A percentile compares a stretch with the other conserved stretches of the same genome.
Evolutionary conservation across 1,139 yeast species (phyloP).

Genomic region (Sugiyamaella xylanicola): DNA sequence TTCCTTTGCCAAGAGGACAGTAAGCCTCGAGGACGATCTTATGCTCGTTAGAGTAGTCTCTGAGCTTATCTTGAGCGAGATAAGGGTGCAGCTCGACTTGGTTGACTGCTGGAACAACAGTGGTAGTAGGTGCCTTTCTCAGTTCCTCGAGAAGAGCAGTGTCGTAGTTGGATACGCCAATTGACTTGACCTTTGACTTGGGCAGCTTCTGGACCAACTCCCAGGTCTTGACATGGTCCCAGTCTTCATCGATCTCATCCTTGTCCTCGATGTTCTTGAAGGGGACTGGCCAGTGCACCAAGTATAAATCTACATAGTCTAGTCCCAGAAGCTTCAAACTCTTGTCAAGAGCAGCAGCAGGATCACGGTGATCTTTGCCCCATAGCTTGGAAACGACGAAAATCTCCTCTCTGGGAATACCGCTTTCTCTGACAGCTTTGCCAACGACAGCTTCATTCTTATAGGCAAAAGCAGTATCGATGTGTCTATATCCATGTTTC

Average conservation of each 20-base stretch:
- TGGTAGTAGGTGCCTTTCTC: slow-evolving; percentile 53
- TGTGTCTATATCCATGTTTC: slow-evolving; percentile 53
- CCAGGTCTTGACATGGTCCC: slow-evolving; percentile 70
- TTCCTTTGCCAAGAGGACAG: slow-evolving; percentile 57
- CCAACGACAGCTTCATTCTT: slow-evolving; percentile 66
- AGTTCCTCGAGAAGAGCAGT: slow-evolving; percentile 54
- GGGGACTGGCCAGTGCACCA: slow-evolving; percentile 84
- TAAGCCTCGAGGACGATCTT: slow-evolving; percentile 68
- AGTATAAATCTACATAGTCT: slow-evolving; percentile 79
- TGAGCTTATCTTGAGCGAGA: slow-evolving; percentile 66
- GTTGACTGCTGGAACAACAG: slow-evolving; percentile 63
- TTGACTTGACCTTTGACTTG: slow-evolving; percentile 59
- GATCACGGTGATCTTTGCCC: slow-evolving; percentile 55
- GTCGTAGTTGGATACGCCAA: slow-evolving; percentile 80
- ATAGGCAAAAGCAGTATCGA: slow-evolving; percentile 67
- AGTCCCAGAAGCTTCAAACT: slow-evolving; percentile 67
- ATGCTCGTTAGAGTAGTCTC: slow-evolving; percentile 54
- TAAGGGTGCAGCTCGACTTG: slow-evolving; percentile 71
- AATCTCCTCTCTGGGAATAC: slow-evolving; percentile 53
- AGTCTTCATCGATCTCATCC: slow-evolving; percentile 44
- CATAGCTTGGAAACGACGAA: slow-evolving; percentile 57
- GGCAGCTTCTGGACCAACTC: slow-evolving; percentile 61
- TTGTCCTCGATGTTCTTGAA: slow-evolving; percentile 45
- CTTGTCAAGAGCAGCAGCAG: slow-evolving; percentile 57
- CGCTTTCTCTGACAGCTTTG: slow-evolving; percentile 52